phyloP scores from a whole-genome alignment of 768 basidiomycete genomes.

The Boletus bicolor region DNA sequence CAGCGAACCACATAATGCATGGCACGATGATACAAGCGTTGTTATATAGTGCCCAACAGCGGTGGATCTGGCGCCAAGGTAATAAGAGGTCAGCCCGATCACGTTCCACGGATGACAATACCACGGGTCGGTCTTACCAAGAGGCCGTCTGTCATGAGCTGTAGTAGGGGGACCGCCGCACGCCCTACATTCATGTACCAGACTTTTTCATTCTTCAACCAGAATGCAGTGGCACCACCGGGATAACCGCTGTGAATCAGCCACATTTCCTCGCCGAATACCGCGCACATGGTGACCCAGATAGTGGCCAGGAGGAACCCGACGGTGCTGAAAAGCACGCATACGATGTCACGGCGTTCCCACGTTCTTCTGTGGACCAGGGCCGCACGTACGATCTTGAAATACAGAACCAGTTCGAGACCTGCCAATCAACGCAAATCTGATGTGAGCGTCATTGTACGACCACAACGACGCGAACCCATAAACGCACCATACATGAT shows the following conservation, averaged over 20 bases:
- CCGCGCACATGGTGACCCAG: not conserved
- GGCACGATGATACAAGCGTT: not conserved
- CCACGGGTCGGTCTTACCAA: not conserved
- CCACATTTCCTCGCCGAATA: not conserved
- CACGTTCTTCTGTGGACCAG: no score
- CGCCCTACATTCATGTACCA: not conserved
- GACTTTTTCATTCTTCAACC: not conserved
- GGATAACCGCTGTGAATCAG: not conserved
- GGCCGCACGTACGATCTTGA: not conserved
- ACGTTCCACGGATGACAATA: not conserved
- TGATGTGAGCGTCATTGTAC: no score
- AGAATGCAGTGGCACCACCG: not conserved
- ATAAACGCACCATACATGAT: no score
- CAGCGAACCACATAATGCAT: not conserved
- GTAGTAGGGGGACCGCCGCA: not conserved
- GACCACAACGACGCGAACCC: no score
- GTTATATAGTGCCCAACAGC: not conserved
- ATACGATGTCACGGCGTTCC: not conserved
- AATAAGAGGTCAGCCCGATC: not conserved
- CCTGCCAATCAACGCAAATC: not conserved
- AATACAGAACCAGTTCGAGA: not conserved
- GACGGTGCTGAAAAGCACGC: not conserved
- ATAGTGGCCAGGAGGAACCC: not conserved
- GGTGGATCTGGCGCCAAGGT: not conserved
- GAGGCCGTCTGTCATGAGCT: not conserved